These are phyloP conservation scores for Cokeromyces recurvatus DNA, from an alignment of 371 early-diverging fungal genomes.

Conservation along the genomic window DNA sequence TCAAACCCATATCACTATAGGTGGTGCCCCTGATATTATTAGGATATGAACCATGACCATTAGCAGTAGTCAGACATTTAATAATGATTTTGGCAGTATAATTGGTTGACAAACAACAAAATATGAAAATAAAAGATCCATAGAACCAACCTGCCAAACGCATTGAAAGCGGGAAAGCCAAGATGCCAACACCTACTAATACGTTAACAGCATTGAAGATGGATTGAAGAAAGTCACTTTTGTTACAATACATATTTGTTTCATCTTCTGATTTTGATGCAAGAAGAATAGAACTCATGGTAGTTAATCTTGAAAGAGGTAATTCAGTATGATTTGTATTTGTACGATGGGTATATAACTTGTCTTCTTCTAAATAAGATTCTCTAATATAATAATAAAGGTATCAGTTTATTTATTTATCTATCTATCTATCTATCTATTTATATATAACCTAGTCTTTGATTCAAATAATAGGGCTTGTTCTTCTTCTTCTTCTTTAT, in stretches of 20 bases:
- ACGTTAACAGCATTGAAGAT: constrained; percentile 58
- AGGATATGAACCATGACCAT: constrained; percentile 6
- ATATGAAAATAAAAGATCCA: constrained; percentile 47
- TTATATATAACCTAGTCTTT: too few species aligned
- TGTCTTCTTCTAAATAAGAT: too few species aligned
- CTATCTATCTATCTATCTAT: too few species aligned
- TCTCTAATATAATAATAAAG: too few species aligned
- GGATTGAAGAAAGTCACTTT: constrained; percentile 38
- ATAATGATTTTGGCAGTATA: constrained; percentile 56
- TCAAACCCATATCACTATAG: constrained; percentile 63
- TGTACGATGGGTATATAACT: too few species aligned
- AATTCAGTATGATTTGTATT: too few species aligned
- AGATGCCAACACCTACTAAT: constrained; percentile 56
- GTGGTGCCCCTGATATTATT: constrained; percentile 17
- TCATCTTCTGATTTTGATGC: not conserved
- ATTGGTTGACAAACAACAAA: constrained; percentile 43
- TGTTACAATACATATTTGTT: not conserved
- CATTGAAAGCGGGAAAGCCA: constrained; percentile 32
- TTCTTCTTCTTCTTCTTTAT: constrained; percentile 9
- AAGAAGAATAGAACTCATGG: constrained; percentile 12
- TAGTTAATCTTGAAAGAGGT: constrained; percentile 16
- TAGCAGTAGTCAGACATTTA: constrained; percentile 41
- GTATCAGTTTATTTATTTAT: too few species aligned
- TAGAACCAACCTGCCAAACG: constrained; percentile 45
- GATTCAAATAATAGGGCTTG: not conserved